Base-by-base conservation (phyloP, 1,284 basidiomycete species). In the Puccinia hordei region DNA sequence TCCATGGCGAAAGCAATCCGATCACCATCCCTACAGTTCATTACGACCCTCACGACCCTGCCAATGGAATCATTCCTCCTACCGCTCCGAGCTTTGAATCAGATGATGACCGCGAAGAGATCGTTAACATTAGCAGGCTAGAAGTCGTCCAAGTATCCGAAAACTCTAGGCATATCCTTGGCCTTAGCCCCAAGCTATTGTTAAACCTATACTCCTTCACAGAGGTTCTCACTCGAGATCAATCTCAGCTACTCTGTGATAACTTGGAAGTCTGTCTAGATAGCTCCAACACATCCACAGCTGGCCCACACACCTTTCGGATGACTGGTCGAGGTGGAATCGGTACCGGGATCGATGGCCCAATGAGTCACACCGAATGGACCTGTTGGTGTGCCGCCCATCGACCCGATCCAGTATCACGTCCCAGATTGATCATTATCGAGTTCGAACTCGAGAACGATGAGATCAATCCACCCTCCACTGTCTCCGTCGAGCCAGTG, bases 371-470 rank as follows among this genome's bases (percentile, higher is more conserved):
- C 91, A 82, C 88, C 22, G 86, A 87, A n/a, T 95, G 93, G 93
- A 90, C 90, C 0, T 93, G 92, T 82, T 94, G 93, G 92, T 93
- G 92, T 83, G 92, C 92, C 0, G 89, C 91, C 0, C 92, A 94
- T 85, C 88, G 91, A 13, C 90, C 90, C 83, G 61, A 83, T 69
- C 81, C 33, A 82, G 83, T 83, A 55, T 85, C 59, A 81, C 84
- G 81, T 73, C 83, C 80, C 82, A 83, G 86, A 76, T 84, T 89
- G 73, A 89, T 93, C 82, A 88, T 93, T 46, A 88, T 95, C 83
- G 93, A 95, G 84, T 93, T 95, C 82, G 93, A 95, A 85, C 88
- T 93, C 30, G 92, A 94, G 84, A 86, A 87, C 69, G 93, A 95
- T 84, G 83, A 85, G 0, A 86, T 90, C 84, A 94, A 94, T 83